Evolutionary conservation across 2,329 filamentous ascomycete genomes (phyloP), one percentile per base, ranked within the genome.

Genomic region (Truncatella angustata): DNA sequence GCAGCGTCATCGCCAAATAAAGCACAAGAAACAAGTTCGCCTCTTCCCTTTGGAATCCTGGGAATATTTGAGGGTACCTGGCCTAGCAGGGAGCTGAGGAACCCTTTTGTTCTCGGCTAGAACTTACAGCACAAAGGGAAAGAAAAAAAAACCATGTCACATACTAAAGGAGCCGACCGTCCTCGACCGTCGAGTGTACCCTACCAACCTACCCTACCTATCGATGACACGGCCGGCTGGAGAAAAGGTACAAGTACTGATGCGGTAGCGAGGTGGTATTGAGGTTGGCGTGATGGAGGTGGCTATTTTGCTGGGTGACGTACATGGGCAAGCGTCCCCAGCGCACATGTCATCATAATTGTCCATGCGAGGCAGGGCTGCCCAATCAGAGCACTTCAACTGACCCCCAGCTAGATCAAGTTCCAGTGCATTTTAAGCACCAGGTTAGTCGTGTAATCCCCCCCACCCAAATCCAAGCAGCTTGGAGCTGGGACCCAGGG

Each of bases 281-380:
- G n/a, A 36, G 5, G 4, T n/a, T n/a, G 10, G 5, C 32, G 30
- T 23, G 36, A 20, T 10, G 32, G 30, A 36, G 11, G 34, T 49
- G 45, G 45, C 45, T 49, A 11, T 39, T 24, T 12, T 36, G 9
- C 44, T 35, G 32, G 21, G 47, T 50, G 47, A 50, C 47, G 47
- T 49, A 30, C 24, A 37, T 34, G 12, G 45, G 45, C n/a, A 16
- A 35, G 43, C 24, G 12, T 12, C 14, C 24, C 10, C 32, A 26
- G 34, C 32, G 45, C 18, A 21, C 36, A 50, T 50, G 47, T 50
- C 47, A 50, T 50, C 47, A 50, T 50, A 10, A 24, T 50, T 21
- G 47, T 12, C 36, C 23, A 42, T 26, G 36, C 35, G 35, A 42
- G 16, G 21, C 47, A 50, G 47, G 47, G 47, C 47, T 50, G 36